These are phyloP conservation scores for Thraustochytrium striatum DNA, from an alignment of 352 stramenopile genomes.

Conservation along the genomic window DNA sequence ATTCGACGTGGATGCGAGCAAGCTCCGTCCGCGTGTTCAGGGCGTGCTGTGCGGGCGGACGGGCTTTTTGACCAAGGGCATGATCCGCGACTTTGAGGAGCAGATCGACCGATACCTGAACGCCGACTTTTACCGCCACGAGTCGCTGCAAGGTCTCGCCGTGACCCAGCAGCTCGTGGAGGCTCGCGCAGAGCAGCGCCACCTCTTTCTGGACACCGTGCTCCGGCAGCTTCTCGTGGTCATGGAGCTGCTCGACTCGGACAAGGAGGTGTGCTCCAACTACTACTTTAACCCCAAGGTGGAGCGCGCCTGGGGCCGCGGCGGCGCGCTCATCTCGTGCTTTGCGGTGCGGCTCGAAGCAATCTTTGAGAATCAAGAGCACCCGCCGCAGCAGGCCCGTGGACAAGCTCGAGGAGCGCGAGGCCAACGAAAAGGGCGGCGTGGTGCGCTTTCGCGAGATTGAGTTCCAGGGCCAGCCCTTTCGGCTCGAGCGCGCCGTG, in stretches of 20 bases:
- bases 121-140: neutral
- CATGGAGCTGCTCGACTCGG: slow-evolving; percentile 40
- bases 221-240: slow-evolving; percentile 43
- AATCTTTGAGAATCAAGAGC: slow-evolving; percentile 29
- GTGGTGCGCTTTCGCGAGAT: slow-evolving; percentile 41
- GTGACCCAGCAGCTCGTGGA: slow-evolving; percentile 4
- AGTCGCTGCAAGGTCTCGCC: neutral
- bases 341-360: slow-evolving; percentile 22
- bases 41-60: slow-evolving; percentile 6
- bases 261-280: slow-evolving; percentile 2
- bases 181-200: slow-evolving; percentile 7
- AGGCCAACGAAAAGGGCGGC: neutral
- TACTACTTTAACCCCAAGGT: slow-evolving; percentile 49
- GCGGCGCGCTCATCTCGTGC: neutral
- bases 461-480: slow-evolving; percentile 23
- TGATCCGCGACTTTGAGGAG: neutral
- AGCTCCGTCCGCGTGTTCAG: slow-evolving; percentile 1
- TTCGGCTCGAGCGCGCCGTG: neutral
- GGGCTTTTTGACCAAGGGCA: slow-evolving; percentile 24
- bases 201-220: slow-evolving; percentile 33
- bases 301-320: slow-evolving; percentile 8
- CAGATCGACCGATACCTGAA: slow-evolving; percentile 41
- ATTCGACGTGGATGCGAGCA: neutral
- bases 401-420: slow-evolving; percentile 21
- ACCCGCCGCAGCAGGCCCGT: slow-evolving; percentile 14